Evolutionary conservation across 139 green algal genomes (phyloP).

Genomic region (Monoraphidium neglectum): DNA sequence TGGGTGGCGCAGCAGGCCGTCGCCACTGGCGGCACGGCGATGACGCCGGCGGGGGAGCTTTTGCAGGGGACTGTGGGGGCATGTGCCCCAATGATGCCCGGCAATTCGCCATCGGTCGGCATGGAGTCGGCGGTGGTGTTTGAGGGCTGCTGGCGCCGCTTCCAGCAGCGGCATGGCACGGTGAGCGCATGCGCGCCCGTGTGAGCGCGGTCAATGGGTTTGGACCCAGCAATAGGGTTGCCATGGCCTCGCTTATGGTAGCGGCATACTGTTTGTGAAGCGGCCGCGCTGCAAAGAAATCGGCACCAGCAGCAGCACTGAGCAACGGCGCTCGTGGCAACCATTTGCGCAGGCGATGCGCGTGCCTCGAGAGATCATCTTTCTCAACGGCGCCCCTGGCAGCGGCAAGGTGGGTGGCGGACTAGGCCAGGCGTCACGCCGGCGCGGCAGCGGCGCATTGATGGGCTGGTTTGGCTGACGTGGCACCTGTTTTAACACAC

Average conservation of each 20-base stretch:
- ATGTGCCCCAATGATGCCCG: no score
- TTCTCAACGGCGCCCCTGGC: conserved; percentile 29
- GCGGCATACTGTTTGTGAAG: not conserved
- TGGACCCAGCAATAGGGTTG: no score
- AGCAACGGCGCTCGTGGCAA: no score
- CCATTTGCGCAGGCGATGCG: conserved; percentile 15
- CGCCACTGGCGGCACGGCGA: no score
- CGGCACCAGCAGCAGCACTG: not conserved
- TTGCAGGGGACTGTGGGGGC: no score
- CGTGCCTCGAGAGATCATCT: conserved; percentile 19
- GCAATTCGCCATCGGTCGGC: conserved; percentile 4
- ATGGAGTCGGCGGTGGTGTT: conserved; percentile 71
- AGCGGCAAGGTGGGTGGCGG: conserved; percentile 19
- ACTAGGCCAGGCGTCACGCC: not conserved
- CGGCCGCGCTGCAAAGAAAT: not conserved
- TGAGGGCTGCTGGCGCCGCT: conserved; percentile 72
- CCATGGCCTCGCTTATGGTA: not conserved
- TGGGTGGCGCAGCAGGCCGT: no score
- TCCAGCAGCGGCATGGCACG: conserved; percentile 54
- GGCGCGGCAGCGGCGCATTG: no score
- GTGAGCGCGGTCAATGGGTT: not conserved
- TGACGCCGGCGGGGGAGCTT: no score
- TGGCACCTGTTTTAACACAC: not conserved
- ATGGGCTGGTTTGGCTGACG: not conserved
- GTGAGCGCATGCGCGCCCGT: conserved; percentile 8